These are phyloP conservation scores for Zoysia pacifica DNA, from an alignment of 176 grass and related monocot species.

Conservation along the genomic window DNA sequence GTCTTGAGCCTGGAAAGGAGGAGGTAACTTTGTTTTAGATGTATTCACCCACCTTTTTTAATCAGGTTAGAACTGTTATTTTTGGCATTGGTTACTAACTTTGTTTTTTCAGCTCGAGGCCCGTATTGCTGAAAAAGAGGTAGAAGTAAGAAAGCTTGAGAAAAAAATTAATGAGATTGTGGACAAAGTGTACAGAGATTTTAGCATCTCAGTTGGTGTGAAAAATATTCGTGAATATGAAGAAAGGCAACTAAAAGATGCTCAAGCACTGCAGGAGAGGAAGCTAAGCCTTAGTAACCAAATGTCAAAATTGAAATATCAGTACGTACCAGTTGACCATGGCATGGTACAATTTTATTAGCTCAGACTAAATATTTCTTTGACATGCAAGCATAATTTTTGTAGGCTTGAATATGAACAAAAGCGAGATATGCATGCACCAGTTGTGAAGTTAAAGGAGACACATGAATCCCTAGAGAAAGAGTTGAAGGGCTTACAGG, in stretches of 20 bases:
- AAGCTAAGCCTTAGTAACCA: constrained; percentile 85
- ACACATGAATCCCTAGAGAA: constrained; percentile 69
- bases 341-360: neutral
- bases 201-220: constrained; percentile 92
- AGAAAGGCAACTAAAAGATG: constrained; percentile 88
- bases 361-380: constrained; percentile 13
- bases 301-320: constrained; percentile 99
- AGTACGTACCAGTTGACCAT: constrained; percentile 61
- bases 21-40: constrained; percentile 60
- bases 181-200: constrained; percentile 87
- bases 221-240: constrained; percentile 98
- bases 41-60: constrained; percentile 10
- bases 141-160: constrained; percentile 79
- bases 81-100: constrained; percentile 40
- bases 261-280: constrained; percentile 81
- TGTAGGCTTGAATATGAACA: constrained; percentile 96
- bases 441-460: constrained; percentile 69
- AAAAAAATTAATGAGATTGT: constrained; percentile 96
- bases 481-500: constrained; percentile 71
- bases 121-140: constrained; percentile 65
- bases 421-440: constrained; percentile 81
- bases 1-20: constrained; percentile 68
- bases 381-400: constrained; percentile 28
- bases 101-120: constrained; percentile 61
- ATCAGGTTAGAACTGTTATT: constrained; percentile 14